Conservation (phyloP, 768 basidiomycete species). For the button mushroom (Agaricus bisporus) region DNA sequence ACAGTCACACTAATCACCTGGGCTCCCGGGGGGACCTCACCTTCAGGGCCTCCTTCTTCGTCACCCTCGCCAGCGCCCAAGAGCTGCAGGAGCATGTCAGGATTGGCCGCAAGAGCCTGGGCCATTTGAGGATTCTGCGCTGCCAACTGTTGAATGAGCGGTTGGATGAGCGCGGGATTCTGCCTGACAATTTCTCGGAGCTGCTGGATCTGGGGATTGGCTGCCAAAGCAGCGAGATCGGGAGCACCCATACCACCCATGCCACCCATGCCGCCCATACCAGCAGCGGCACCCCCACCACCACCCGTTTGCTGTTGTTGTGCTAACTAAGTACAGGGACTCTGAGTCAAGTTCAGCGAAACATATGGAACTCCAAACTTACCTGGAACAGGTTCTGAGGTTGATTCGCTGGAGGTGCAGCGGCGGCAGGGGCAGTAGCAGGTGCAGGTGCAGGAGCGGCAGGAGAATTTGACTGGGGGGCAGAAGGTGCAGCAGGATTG, state of each 20-base stretch:
- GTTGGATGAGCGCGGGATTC: slow-evolving; percentile 77
- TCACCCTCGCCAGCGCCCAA: slow-evolving; percentile 41
- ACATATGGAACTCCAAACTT: slow-evolving; percentile 13
- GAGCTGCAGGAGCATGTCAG: slow-evolving; percentile 58
- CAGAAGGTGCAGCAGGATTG: slow-evolving; percentile 21
- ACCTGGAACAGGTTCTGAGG: slow-evolving; percentile 90
- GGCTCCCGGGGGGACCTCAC: slow-evolving; percentile 39
- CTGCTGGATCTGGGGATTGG: slow-evolving; percentile 62
- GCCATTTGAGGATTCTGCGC: not conserved
- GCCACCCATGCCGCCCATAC: slow-evolving; percentile 10
- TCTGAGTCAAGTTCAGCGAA: not conserved
- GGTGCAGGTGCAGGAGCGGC: slow-evolving; percentile 20
- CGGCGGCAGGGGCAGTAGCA: slow-evolving; percentile 31
- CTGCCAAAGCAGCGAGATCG: slow-evolving; percentile 48
- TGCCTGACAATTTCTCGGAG: slow-evolving; percentile 65
- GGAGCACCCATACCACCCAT: slow-evolving; percentile 16
- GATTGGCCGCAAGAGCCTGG: slow-evolving; percentile 53
- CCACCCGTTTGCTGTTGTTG: slow-evolving; percentile 51
- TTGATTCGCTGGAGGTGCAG: slow-evolving; percentile 29
- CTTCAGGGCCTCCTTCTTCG: slow-evolving; percentile 37
- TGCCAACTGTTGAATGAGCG: slow-evolving; percentile 28
- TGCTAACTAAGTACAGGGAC: slow-evolving; percentile 43
- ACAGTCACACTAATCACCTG: slow-evolving; percentile 72
- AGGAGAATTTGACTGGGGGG: slow-evolving; percentile 27
- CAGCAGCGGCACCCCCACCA: slow-evolving; percentile 18